Base-by-base conservation (phyloP, 108 stramenopile genomes). In the Pelagomonas calceolata region DNA sequence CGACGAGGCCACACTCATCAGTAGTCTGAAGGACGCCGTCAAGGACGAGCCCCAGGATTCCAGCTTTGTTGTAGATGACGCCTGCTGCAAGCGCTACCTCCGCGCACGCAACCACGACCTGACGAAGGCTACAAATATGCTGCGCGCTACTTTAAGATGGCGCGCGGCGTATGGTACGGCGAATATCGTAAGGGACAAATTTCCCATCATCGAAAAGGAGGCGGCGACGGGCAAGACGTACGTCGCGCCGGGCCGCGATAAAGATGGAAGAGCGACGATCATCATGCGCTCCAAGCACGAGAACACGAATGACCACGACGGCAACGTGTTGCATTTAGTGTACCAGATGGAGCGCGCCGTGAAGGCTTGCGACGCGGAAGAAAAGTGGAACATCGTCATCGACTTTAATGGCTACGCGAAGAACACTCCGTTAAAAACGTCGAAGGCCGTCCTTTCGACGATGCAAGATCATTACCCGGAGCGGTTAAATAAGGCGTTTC, bases 391-490 rank as follows among this genome's bases (percentile, higher is more conserved):
- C 66, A 30, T 80, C 5, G 33, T 76, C 30, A 73, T 80, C 35
- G 78, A 79, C 66, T 79, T 75, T 72, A 65, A 36, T 12, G 78
- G 76, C n/a, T 78, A 76, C 70, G 67, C 75, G 0, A 4, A 79
- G 18, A 35, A 34, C n/a, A 76, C 76, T 67, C 46, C 75, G 34
- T 76, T 78, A 70, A 74, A 66, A 45, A 79, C 80, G 1, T 70
- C 45, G 45, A 71, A 69, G 39, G 43, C 60, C 17, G 73, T 75
- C 30, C 34, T 79, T 7, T 7, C 33, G 71, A 79, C 79, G 30
- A n/a, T 80, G 44, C 78, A 80, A 63, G 72, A 68, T 72, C 78
- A 79, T 71, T 80, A 80, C 67, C 78, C 78, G 4, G 78, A 80
- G 71, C 71, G 51, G n/a, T 65, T 79, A 0, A 69, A 74, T 15